These are phyloP conservation scores for Lophiotrema nucula DNA, from an alignment of 495 filamentous ascomycete genomes.

Conservation along the genomic window DNA sequence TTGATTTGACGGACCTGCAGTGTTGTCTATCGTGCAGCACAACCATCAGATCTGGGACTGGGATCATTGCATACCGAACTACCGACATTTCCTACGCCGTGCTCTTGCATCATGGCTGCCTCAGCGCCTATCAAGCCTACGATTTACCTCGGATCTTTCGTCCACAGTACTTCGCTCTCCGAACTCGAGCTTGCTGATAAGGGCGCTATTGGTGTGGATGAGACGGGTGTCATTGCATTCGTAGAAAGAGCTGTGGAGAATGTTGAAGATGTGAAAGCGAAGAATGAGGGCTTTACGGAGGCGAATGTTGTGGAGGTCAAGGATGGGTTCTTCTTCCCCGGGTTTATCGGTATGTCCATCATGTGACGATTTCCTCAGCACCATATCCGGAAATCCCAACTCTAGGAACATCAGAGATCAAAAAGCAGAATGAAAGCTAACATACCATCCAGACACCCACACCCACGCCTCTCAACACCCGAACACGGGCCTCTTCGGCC, in stretches of 20 bases:
- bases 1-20: too few relatives aligned
- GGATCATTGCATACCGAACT: too few relatives aligned
- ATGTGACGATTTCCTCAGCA: too few relatives aligned
- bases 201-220: constrained; percentile 65
- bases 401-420: not conserved
- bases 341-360: constrained; percentile 70
- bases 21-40: too few relatives aligned
- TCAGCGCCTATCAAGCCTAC: constrained; percentile 29
- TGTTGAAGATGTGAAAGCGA: constrained; percentile 42
- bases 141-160: constrained; percentile 54
- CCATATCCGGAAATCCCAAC: too few relatives aligned
- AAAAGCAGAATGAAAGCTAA: not conserved
- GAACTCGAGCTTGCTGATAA: constrained; percentile 59
- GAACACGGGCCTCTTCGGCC: constrained; percentile 88
- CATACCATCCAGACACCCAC: constrained; percentile 70
- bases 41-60: too few relatives aligned
- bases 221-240: constrained; percentile 63
- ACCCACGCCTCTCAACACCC: constrained; percentile 93
- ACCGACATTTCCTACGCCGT: too few relatives aligned
- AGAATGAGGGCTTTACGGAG: constrained; percentile 50
- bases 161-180: constrained; percentile 55
- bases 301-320: constrained; percentile 39
- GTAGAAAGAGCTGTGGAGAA: constrained; percentile 43
- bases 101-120: constrained; percentile 26
- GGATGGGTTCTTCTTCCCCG: constrained; percentile 81